Evolutionary conservation across 257 asterid genomes (phyloP).

Genomic region (Solanum corneliomulleri): DNA sequence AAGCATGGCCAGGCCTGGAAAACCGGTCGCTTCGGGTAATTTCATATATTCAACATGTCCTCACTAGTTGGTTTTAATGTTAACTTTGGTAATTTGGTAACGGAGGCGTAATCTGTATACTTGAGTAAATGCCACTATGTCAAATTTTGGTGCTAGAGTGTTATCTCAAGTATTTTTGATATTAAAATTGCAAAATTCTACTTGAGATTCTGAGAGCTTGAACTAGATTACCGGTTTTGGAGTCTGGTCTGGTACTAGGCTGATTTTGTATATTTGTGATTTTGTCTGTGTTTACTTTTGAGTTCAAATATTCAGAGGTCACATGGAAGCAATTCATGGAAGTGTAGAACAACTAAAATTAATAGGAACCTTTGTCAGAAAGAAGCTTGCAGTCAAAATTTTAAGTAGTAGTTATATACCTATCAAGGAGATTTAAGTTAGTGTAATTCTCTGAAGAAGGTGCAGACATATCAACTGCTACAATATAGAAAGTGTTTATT

Average conservation of each 20-base stretch:
- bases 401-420: background rate
- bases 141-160: background rate
- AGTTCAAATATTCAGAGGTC: background rate
- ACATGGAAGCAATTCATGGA: background rate
- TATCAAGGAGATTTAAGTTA: background rate
- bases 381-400: background rate
- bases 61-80: background rate
- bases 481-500: background rate
- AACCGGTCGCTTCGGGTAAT: conserved; percentile 94
- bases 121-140: background rate
- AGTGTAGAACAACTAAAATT: background rate
- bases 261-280: background rate
- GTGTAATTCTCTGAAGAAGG: background rate
- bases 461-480: background rate
- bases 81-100: background rate
- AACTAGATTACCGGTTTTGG: background rate
- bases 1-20: conserved; percentile 81
- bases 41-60: background rate
- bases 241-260: background rate
- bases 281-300: background rate
- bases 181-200: background rate
- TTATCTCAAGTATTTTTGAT: background rate
- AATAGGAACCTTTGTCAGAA: background rate
- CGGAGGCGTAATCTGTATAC: background rate
- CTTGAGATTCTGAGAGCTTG: background rate